Percentiles rank a stretch among this genome's conserved stretches.
Evolutionary conservation across 1,284 basidiomycete genomes (phyloP).

Genomic region (Tilletia walkeri): DNA sequence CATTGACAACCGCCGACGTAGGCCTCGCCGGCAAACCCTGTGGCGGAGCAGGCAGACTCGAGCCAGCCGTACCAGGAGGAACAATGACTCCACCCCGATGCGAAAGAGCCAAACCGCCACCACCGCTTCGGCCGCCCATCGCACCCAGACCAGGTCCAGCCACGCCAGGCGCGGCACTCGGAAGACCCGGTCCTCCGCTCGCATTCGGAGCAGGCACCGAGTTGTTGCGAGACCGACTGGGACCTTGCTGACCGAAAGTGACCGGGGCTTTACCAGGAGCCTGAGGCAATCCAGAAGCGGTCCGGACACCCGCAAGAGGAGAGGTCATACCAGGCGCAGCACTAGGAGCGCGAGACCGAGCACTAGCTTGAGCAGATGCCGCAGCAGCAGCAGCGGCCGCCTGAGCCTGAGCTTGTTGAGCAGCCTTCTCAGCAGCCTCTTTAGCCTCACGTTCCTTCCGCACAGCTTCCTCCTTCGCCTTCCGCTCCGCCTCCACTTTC

Average conservation of each 20-base stretch:
- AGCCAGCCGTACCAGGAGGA: background rate
- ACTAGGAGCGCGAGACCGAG: background rate
- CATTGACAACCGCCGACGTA: slow-evolving; percentile 32
- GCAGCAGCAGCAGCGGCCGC: background rate
- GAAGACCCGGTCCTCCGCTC: background rate
- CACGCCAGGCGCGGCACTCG: background rate
- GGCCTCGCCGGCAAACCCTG: slow-evolving; percentile 45
- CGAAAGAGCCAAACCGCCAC: background rate
- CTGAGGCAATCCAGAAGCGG: background rate
- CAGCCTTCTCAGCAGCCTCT: slow-evolving; percentile 45
- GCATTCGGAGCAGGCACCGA: background rate
- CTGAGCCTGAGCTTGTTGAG: slow-evolving; percentile 25
- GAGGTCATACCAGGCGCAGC: slow-evolving; percentile 7
- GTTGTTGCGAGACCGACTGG: slow-evolving; percentile 12
- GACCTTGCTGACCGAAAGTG: background rate
- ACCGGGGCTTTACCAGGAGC: background rate
- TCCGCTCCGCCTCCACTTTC: slow-evolving; percentile 65
- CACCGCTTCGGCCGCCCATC: background rate
- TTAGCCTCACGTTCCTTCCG: slow-evolving; percentile 64
- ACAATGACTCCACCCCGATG: background rate
- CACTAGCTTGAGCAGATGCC: slow-evolving; percentile 26
- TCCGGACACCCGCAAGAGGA: slow-evolving; percentile 9
- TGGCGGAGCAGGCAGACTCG: slow-evolving; percentile 37
- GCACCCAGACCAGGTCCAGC: background rate
- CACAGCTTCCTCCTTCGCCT: slow-evolving; percentile 58